Conservation (phyloP, 192 early-diverging fungal genomes). For the Rhizoclosmatium globosum region DNA sequence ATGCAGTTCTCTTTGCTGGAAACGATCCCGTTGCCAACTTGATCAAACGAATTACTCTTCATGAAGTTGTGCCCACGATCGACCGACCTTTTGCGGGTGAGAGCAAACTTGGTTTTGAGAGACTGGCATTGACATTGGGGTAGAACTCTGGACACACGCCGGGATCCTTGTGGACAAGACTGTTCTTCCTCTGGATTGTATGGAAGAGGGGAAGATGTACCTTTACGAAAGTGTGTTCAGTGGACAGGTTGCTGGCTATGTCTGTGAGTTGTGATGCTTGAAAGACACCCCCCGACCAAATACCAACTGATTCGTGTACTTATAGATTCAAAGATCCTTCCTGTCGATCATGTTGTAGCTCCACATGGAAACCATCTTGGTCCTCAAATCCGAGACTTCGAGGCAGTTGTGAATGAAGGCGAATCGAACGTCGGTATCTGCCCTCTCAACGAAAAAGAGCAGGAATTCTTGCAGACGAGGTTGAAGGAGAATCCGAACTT, state of each 20-base stretch:
- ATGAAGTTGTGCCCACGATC: conserved; percentile 33
- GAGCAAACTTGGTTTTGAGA: neutral
- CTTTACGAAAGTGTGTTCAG: neutral
- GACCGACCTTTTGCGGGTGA: neutral
- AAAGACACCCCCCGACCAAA: no score
- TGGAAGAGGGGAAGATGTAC: conserved; percentile 43
- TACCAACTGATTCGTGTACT: neutral
- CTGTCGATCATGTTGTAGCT: neutral
- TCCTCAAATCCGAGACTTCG: conserved; percentile 41
- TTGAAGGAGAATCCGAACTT: conserved; percentile 6
- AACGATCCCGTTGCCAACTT: conserved; percentile 41
- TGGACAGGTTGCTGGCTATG: neutral
- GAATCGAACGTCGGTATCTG: conserved; percentile 38
- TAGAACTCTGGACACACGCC: neutral
- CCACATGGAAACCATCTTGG: conserved; percentile 31
- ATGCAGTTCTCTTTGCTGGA: conserved; percentile 34
- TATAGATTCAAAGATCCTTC: conserved; percentile 15
- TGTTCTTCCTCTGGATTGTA: conserved; percentile 38
- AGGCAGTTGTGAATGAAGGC: conserved; percentile 33
- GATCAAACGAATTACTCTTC: conserved; percentile 22
- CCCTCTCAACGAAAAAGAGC: conserved; percentile 10
- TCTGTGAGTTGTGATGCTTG: conserved; percentile 21
- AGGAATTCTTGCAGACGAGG: conserved; percentile 6
- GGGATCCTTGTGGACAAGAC: conserved; percentile 43
- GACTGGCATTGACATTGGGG: conserved; percentile 4